Percentiles rank a stretch among this genome's conserved stretches.
These are phyloP conservation scores for Citropsis articulata DNA, from an alignment of 345 rosid genomes.

Conservation along the genomic window DNA sequence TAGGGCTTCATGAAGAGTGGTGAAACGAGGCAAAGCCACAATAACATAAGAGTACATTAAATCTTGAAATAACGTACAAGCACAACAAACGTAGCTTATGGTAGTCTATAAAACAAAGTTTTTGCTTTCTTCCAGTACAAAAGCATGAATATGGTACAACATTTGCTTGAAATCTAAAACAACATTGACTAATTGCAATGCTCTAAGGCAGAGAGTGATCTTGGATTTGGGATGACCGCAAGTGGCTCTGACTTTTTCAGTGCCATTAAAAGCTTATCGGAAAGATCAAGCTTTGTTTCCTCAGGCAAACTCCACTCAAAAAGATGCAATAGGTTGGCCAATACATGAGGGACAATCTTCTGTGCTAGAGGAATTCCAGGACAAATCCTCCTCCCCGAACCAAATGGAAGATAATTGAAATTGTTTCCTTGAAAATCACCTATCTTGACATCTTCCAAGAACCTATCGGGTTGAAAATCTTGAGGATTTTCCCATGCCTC, in stretches of 20 bases:
- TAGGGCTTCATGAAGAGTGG: too few species aligned
- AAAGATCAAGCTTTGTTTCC: background rate
- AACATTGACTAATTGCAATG: background rate
- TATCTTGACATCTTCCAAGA: background rate
- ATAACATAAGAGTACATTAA: background rate
- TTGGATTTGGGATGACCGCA: background rate
- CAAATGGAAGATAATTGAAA: background rate
- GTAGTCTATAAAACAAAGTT: background rate
- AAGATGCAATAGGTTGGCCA: conserved; percentile 11
- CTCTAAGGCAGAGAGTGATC: background rate
- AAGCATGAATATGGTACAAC: background rate
- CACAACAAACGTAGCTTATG: background rate
- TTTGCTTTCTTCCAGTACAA: background rate
- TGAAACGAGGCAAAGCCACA: background rate
- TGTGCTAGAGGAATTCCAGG: conserved; percentile 17
- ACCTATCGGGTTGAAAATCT: conserved; percentile 19
- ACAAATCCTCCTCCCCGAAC: conserved; percentile 23
- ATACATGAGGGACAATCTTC: background rate
- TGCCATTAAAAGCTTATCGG: conserved; percentile 14
- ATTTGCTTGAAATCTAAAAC: background rate
- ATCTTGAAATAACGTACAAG: background rate
- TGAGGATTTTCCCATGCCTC: conserved; percentile 4
- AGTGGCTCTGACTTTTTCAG: conserved; percentile 5
- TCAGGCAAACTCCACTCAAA: conserved; percentile 15
- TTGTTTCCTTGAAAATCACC: background rate